These are phyloP conservation scores for Harrya chromipes DNA, from an alignment of 768 basidiomycete genomes.

Conservation along the genomic window DNA sequence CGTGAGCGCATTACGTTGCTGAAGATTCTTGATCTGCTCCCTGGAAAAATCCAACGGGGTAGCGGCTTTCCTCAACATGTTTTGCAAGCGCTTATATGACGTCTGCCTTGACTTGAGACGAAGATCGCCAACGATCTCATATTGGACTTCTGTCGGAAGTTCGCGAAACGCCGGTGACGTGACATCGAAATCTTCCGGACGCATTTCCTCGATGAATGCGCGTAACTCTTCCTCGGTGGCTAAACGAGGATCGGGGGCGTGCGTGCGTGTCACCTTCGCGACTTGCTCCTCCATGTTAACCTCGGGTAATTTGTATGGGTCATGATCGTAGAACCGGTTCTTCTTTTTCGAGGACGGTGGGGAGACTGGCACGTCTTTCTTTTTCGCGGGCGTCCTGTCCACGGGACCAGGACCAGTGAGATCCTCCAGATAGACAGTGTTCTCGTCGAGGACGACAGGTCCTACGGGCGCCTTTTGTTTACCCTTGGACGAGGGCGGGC, in stretches of 20 bases:
- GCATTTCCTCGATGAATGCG: slow-evolving; percentile 93
- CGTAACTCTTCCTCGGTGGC: slow-evolving; percentile 96
- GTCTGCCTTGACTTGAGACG: slow-evolving; percentile 93
- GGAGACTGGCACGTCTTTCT: slow-evolving; percentile 30
- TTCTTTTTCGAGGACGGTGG: slow-evolving; percentile 56
- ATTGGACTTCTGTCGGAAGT: slow-evolving; percentile 94
- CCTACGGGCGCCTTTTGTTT: slow-evolving; percentile 46
- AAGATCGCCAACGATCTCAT: slow-evolving; percentile 96
- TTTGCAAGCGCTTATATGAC: slow-evolving; percentile 85
- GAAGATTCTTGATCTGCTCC: slow-evolving; percentile 89
- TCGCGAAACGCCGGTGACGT: slow-evolving; percentile 86
- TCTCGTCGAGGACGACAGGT: slow-evolving; percentile 58
- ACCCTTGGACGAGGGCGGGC: slow-evolving; percentile 34
- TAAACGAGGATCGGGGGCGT: slow-evolving; percentile 81
- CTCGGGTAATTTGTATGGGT: slow-evolving; percentile 91
- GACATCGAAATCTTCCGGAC: slow-evolving; percentile 93
- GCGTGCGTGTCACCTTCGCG: slow-evolving; percentile 55
- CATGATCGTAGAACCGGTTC: slow-evolving; percentile 68
- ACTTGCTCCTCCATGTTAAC: slow-evolving; percentile 66
- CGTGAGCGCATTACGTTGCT: slow-evolving; percentile 86
- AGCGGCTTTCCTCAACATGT: slow-evolving; percentile 75
- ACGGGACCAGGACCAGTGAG: slow-evolving; percentile 50
- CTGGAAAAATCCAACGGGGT: slow-evolving; percentile 96
- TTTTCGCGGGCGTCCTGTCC: slow-evolving; percentile 48
- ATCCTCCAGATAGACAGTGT: slow-evolving; percentile 89